These are phyloP conservation scores for Magnolia changhungtana DNA, from an alignment of 164 flowering plant species.

Conservation along the genomic window DNA sequence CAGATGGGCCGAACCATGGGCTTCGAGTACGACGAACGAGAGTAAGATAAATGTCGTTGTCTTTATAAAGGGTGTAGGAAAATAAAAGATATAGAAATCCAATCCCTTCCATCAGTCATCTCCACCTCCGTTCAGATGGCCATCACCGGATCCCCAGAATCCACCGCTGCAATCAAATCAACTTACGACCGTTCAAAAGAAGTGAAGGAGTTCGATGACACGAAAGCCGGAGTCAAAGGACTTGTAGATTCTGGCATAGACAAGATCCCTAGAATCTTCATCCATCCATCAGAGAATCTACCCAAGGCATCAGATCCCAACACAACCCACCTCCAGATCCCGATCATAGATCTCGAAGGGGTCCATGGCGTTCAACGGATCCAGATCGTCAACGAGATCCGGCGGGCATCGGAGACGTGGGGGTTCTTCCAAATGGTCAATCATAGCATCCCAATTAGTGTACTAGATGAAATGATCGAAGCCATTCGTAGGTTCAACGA, in stretches of 20 bases:
- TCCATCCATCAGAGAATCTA: conserved; percentile 5
- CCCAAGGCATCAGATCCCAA: background rate
- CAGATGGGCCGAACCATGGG: background rate
- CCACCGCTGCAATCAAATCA: background rate
- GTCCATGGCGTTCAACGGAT: background rate
- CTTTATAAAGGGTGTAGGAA: too few relatives aligned
- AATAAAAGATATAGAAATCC: background rate
- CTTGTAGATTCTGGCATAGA: conserved; percentile 14
- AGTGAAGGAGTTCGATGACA: conserved; percentile 14
- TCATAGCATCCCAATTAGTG: conserved; percentile 15
- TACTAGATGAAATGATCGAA: conserved; percentile 19
- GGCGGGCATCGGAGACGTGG: conserved; percentile 19
- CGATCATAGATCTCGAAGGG: conserved; percentile 22
- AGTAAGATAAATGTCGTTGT: too few relatives aligned
- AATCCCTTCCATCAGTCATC: background rate
- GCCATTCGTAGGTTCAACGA: conserved; percentile 12
- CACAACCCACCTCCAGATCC: conserved; percentile 12
- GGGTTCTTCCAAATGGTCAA: conserved; percentile 26
- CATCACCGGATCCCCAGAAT: background rate
- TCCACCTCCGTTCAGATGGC: background rate
- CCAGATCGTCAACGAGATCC: conserved; percentile 9
- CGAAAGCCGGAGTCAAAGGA: conserved; percentile 21
- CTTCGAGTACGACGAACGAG: background rate
- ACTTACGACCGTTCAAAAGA: conserved; percentile 16
- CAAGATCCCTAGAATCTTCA: conserved; percentile 15